Conservation (phyloP, 108 stramenopile species). For the Discostella stelligeroides region DNA sequence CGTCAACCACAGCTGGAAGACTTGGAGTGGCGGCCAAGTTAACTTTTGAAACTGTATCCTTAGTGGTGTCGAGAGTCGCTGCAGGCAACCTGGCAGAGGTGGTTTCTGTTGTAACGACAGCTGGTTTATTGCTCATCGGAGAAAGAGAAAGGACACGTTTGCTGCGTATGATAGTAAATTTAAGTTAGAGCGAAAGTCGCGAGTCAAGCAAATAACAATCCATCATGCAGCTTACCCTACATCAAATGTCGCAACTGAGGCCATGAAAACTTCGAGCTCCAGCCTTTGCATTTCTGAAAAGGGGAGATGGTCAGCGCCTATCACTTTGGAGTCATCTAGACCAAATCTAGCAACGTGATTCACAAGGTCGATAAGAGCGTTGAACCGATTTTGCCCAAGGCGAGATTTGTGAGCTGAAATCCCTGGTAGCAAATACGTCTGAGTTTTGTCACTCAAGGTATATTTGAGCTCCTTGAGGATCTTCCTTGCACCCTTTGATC, state of each 20-base stretch:
- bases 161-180: background rate
- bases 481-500: constrained; percentile 5
- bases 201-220: background rate
- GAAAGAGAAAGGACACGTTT: background rate
- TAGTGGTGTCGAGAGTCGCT: background rate
- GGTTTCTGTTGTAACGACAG: background rate
- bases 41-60: background rate
- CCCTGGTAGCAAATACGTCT: constrained; percentile 20
- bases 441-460: background rate
- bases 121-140: background rate
- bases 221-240: constrained; percentile 20
- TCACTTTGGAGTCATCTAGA: background rate
- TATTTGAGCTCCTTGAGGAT: constrained; percentile 37
- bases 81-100: background rate
- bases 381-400: constrained; percentile 26
- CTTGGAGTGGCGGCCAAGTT: background rate
- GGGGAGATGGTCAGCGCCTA: background rate
- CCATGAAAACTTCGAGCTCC: constrained; percentile 27
- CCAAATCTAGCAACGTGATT: constrained; percentile 47
- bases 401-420: constrained; percentile 11
- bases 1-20: constrained; percentile 19
- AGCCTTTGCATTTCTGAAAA: constrained; percentile 11
- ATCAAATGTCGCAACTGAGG: constrained; percentile 30
- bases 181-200: background rate
- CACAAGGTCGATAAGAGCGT: constrained; percentile 22